Conservation (phyloP, 768 basidiomycete genomes). For the Phylloporus rhodoxanthus region DNA sequence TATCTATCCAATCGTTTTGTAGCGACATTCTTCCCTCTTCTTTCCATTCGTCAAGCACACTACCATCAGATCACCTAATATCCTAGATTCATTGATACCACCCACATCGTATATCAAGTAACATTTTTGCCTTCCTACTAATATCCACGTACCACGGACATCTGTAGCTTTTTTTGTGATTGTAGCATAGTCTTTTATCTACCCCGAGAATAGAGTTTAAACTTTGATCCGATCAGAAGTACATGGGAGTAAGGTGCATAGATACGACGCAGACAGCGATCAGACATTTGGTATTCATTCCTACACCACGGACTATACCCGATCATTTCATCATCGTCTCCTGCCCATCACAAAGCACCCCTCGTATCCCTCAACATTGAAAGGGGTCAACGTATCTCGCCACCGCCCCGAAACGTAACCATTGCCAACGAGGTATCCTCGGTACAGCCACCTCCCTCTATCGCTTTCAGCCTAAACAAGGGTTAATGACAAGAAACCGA, state of each 20-base stretch:
- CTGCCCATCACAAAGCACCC: constrained; percentile 78
- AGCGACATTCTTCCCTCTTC: not conserved
- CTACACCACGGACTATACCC: no score
- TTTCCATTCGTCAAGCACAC: not conserved
- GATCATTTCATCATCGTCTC: constrained; percentile 36
- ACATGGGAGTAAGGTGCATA: no score
- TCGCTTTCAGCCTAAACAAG: constrained; percentile 52
- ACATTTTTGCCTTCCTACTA: not conserved
- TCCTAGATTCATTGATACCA: not conserved
- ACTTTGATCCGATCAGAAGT: no score
- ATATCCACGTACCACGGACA: not conserved
- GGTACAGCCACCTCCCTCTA: constrained; percentile 80
- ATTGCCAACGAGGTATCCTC: constrained; percentile 75
- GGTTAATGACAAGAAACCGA: constrained; percentile 1
- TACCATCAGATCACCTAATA: constrained; percentile 2
- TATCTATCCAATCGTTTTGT: not conserved
- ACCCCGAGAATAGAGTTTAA: constrained; percentile 5
- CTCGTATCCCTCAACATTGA: constrained; percentile 67
- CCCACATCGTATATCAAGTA: not conserved
- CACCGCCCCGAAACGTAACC: constrained; percentile 79
- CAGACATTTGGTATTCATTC: no score
- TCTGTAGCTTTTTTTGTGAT: constrained; percentile 2
- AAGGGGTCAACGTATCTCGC: constrained; percentile 74
- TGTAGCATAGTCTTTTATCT: constrained; percentile 18
- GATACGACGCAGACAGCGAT: no score